Base-by-base conservation (phyloP, 192 early-diverging fungal genomes). In the Entophlyctis helioformis region DNA sequence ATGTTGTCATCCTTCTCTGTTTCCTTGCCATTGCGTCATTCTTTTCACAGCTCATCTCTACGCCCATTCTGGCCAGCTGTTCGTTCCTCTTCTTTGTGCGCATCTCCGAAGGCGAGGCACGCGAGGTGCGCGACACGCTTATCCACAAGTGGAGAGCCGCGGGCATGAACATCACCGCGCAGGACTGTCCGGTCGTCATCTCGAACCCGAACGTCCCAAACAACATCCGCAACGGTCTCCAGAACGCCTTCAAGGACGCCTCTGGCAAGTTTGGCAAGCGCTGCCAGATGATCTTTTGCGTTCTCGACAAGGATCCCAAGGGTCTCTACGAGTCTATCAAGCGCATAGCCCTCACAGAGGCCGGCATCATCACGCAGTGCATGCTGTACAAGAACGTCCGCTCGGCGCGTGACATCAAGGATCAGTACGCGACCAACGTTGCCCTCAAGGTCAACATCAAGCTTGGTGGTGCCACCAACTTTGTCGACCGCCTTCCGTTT, bases 281-380 rank as follows among this genome's bases (percentile, higher is more conserved):
- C 5, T 72, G 77, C 18, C 77, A 91, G 56, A 46, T 91, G 2
- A 59, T 87, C 27, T 54, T 88, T 10, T 76, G 78, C 42, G 42
- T 91, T 36, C 50, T 90, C 35, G 56, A 59, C 13, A 42, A 29
- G 8, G 36, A 46, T 5, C 6, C 23, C 1, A 38, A 42, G 13
- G 40, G 19, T 7, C 68, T 81, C 5, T 96, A 96, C 62, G 76
- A 75, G 38, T 71, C 77, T 24, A 73, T 89, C 56, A 96, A 96
- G 63, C 71, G 79, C 31, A 57, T 82, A 44, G 80, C 81, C 36
- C 82, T 89, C 43, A 86, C 83, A 0, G 77, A 83, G 20, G 66
- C 84, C 22, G 87, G 82, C 24, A 52, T 92, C 40, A 67, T 85
- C 9, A 86, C 88, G 10, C 91, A 96, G 66, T 91, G 88, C 67